Base-by-base conservation (phyloP, 108 stramenopile genomes). In the Hondaea fermentalgiana region DNA sequence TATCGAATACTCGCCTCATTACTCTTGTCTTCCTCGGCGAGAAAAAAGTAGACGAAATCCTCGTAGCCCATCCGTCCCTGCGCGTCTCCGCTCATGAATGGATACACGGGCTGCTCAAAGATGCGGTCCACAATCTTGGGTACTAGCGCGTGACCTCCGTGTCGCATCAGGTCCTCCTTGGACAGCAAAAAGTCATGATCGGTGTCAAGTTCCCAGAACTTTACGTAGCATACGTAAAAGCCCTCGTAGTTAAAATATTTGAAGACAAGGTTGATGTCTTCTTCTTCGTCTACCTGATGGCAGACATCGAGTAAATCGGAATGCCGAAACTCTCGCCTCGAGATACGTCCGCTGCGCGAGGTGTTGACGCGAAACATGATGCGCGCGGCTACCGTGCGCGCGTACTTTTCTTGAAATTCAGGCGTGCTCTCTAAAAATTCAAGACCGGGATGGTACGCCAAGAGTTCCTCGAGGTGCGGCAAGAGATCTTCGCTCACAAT, bases 31-130 rank as follows among this genome's bases (percentile, higher is more conserved):
- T 99, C 99, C 92, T 99, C 99, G 60, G 94, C 93, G 5, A 98
- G 91, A 97, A 99, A 98, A 92, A 99, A 98, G 92, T 96, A 99
- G 60, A 98, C 96, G 87, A 98, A 99, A 90, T 98, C 98, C 93
- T 98, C 97, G 92, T 98, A 99, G 19, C 94, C 93, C 49, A 98
- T 72, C 8, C 28, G 44, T n/a, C 87, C 92, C 43, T 88, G 87
- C 10, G 3, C 87, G 42, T 69, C 64, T 21, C 59, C 49, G 57
- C 72, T 58, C 12, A 89, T 94, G 92, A 96, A 96, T 4, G 96
- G 96, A 83, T 96, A 87, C 14, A 96, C 96, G n/a, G 96, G 97
- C 14, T 96, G 95, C 89, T 96, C 95, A 88, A 97, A 97, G 25
- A 98, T 96, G n/a, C 99, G 95, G 90, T 99, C 98, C 58, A 99